Evolutionary conservation across 306 rosid genomes (phyloP), one percentile per base, ranked within the genome.

Genomic region (Medicago ruthenica): DNA sequence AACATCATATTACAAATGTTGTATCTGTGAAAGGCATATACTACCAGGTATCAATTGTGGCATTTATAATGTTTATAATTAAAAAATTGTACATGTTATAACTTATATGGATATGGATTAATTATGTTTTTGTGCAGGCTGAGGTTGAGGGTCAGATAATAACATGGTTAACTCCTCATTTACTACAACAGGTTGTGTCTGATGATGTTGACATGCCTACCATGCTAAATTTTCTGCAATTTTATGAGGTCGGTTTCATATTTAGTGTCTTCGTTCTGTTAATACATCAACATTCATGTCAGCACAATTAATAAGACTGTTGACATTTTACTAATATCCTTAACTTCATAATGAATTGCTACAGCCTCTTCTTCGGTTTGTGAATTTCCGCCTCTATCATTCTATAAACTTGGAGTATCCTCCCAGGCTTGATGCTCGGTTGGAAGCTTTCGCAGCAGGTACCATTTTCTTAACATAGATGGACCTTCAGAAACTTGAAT

Each of bases 381-480:
- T 91, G 74, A 89, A 90, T 75, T 90, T 79, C 72, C 92, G 83
- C 69, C 86, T 91, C 12, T 94, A 88, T 81, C 86, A 87, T 76
- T 88, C 96, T 21, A 87, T 94, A 79, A 86, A 88, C 76, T 79
- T 88, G 82, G 88, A 81, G 83, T 94, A 92, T 74, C 98, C 97
- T 5, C 96, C 97, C 5, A 87, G 86, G 55, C 95, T 91, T 63
- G 93, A 94, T 86, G 84, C 91, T 17, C 84, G 75, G 34, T 78
- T 90, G 87, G 98, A 94, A 81, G 90, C 95, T 67, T 79, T 91
- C 61, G 96, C 96, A 64, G 93, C 95, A 73, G 97, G 97, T 91
- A 74, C 22, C n/a, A 4, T 68, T 64, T 48, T 65, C 54, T 15
- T 11, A 17, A 40, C 50, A 8, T 39, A 24, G 45, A 34, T 14